A percentile compares a stretch with the other conserved stretches of the same genome.
These are phyloP conservation scores for Suillus bovinus DNA, from an alignment of 768 basidiomycete species.

Conservation along the genomic window DNA sequence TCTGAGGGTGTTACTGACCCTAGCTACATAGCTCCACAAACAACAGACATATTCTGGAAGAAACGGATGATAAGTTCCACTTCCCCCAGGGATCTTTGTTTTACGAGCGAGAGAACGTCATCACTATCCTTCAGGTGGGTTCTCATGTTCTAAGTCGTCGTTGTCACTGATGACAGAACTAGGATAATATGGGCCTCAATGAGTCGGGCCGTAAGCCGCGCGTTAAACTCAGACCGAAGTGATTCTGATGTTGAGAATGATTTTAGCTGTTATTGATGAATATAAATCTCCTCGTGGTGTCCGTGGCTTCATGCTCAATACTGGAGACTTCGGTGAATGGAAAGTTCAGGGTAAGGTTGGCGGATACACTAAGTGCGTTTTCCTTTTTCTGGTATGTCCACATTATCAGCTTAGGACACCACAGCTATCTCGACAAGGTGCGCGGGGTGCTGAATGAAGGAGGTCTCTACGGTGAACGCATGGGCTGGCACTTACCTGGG, in stretches of 20 bases:
- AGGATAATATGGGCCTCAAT: conserved; percentile 83
- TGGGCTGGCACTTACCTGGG: conserved; percentile 75
- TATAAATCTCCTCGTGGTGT: conserved; percentile 79
- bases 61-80: conserved; percentile 64
- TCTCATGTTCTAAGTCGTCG: background rate
- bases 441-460: conserved; percentile 74
- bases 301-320: conserved; percentile 70
- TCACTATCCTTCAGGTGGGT: conserved; percentile 72
- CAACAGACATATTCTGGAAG: conserved; percentile 57
- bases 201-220: conserved; percentile 50
- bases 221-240: background rate
- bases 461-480: conserved; percentile 67
- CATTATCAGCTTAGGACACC: conserved; percentile 1
- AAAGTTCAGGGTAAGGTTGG: conserved; percentile 77
- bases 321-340: conserved; percentile 62
- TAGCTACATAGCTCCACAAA: conserved; percentile 58
- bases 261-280: conserved; percentile 44
- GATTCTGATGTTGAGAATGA: conserved; percentile 7
- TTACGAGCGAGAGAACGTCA: conserved; percentile 63
- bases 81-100: conserved; percentile 60
- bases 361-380: conserved; percentile 60
- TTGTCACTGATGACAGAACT: background rate
- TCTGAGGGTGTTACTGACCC: background rate
- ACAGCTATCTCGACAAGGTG: conserved; percentile 74
- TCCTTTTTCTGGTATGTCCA: background rate